Evolutionary conservation across 352 stramenopile species (phyloP), one percentile per base, ranked within the genome.

Genomic region (Pythium coloratum): DNA sequence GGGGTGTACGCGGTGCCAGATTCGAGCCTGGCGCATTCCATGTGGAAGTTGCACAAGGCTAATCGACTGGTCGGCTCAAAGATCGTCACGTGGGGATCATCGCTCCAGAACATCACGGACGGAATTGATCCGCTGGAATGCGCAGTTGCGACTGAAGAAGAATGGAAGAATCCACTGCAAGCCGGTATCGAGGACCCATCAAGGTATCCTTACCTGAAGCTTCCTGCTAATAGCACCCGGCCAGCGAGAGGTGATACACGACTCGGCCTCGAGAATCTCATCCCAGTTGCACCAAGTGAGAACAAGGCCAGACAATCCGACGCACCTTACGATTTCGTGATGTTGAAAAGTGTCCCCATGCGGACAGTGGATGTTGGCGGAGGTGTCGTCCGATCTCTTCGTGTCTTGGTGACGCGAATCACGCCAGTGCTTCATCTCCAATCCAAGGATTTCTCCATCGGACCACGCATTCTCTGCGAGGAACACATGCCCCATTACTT

Each of bases 191-290:
- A 90, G 7, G 73, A 91, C 46, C 18, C 77, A 9, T 72, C 69
- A 0, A 72, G 76, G 50, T 90, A 75, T 77, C 80, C 81, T 7
- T 91, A 90, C 50, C 46, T 91, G 20, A 71, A 83, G 44, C 70
- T 93, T 47, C 76, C 85, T 13, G 77, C 76, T 62, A 93, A 93
- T 55, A 93, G 85, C 64, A 90, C 85, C 9, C 76, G 85, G 26
- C 75, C 77, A 36, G 85, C 80, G 32, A 24, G 60, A 30, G 82
- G 77, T 26, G 71, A 73, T 12, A 74, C 71, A 12, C 75, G 66
- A 13, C 66, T 92, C 28, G 84, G 84, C 32, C 51, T 80, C 3
- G 84, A 92, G 59, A 73, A 70, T 33, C 54, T 86, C 13, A 49
- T 73, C 55, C 72, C 75, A 55, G 51, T 70, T 28, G 70, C 59